Conservation (phyloP, 495 filamentous ascomycete genomes). For the Talaromyces thailandensis region DNA sequence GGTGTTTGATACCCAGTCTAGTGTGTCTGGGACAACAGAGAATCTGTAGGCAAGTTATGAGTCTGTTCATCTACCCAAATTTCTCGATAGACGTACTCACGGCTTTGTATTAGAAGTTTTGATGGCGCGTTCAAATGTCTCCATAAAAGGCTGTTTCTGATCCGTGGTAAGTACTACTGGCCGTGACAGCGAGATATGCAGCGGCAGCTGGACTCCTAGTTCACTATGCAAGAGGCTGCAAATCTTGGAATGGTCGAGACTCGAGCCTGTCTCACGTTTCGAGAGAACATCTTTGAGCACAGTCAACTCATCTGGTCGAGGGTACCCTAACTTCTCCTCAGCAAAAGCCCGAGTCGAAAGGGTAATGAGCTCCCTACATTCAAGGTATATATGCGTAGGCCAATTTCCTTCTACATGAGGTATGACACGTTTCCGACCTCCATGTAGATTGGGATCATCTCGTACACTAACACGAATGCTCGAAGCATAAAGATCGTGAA, state of each 20-base stretch:
- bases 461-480: slow-evolving; percentile 58
- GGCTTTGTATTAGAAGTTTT: slow-evolving; percentile 30
- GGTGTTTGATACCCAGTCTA: slow-evolving; percentile 64
- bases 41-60: slow-evolving; percentile 32
- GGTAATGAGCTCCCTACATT: slow-evolving; percentile 53
- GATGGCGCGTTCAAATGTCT: slow-evolving; percentile 25
- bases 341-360: not conserved
- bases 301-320: slow-evolving; percentile 45
- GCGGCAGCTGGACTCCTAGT: slow-evolving; percentile 66
- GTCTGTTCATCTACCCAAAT: not conserved
- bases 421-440: slow-evolving; percentile 67
- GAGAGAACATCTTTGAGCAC: slow-evolving; percentile 45
- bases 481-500: slow-evolving; percentile 85
- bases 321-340: slow-evolving; percentile 53
- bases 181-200: slow-evolving; percentile 85
- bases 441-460: slow-evolving; percentile 80
- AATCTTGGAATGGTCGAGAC: slow-evolving; percentile 15
- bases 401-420: slow-evolving; percentile 87
- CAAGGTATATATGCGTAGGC: slow-evolving; percentile 87
- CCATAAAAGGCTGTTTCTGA: slow-evolving; percentile 55
- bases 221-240: slow-evolving; percentile 64
- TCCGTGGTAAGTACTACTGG: slow-evolving; percentile 58
- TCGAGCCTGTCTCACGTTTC: slow-evolving; percentile 18
- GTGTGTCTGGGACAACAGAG: slow-evolving; percentile 25
- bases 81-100: slow-evolving; percentile 20